Evolutionary conservation across 2,329 filamentous ascomycete genomes (phyloP), one percentile per base, ranked within the genome.

Genomic region (Aureobasidium vineae): DNA sequence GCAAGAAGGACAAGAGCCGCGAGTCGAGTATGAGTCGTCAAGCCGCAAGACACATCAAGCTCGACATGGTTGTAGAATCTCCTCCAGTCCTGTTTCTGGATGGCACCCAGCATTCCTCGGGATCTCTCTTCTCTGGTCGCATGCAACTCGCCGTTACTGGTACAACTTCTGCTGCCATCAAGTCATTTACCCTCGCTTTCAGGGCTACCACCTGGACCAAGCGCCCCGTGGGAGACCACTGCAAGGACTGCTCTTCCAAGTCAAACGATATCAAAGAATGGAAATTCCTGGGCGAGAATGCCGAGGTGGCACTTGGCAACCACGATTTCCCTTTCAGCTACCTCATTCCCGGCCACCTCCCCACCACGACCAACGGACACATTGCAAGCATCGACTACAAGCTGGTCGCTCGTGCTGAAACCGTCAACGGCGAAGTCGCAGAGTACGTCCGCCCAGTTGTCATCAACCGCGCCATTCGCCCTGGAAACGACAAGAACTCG

Each of bases 271-370:
- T 98, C 69, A 88, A 89, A 76, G 86, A 83, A 63, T 97, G 92
- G 92, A 85, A 86, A 38, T 90, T 98, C 73, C 79, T 96, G 67
- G 84, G 83, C 21, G 82, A 85, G 67, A 64, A 54, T 53, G 49
- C 38, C 21, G 61, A 64, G 19, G n/a, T 64, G 26, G 72, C 69
- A 21, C 70, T 72, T 26, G 72, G 73, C n/a, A 79, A 83, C 59
- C 92, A 97, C 77, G 83, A 86, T 53, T 96, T 93, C 75, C 94
- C 95, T 57, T 97, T 97, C 78, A 96, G 92, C 72, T 89, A 92
- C 71, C 83, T 97, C 61, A 85, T 99, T 52, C 87, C 88, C 1
- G 95, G 95, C 23, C 85, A 94, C 73, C 84, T 97, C n/a, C 93
- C 94, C 3, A 90, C 92, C 2, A 90, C 88, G 49, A 91, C 90